Conservation (phyloP, 2,329 filamentous ascomycete species). For the Aspergillus calidoustus region DNA sequence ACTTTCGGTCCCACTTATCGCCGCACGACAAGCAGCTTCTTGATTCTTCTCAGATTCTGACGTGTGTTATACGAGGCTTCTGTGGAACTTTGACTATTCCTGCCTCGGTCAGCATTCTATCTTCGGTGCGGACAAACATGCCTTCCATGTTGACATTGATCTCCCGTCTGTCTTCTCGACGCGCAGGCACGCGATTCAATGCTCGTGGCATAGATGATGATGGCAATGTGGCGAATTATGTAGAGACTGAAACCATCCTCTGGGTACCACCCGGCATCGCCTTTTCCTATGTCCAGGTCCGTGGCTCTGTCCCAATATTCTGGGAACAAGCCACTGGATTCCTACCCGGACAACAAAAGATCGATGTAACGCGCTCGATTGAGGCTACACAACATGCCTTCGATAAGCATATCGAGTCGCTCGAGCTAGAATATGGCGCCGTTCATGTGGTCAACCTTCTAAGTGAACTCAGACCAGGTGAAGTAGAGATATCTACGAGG, state of each 20-base stretch:
- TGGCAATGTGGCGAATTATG: conserved; percentile 96
- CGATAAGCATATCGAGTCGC: conserved; percentile 88
- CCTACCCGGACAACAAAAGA: conserved; percentile 91
- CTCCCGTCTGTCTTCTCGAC: conserved; percentile 84
- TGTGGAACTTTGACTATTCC: conserved; percentile 86
- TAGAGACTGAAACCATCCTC: conserved; percentile 94
- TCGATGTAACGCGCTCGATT: conserved; percentile 81
- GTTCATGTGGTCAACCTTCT: conserved; percentile 92
- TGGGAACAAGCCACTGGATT: conserved; percentile 94
- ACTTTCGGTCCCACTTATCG: conserved; percentile 82
- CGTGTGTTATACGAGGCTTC: conserved; percentile 92
- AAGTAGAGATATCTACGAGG: conserved; percentile 78
- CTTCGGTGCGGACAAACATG: conserved; percentile 68
- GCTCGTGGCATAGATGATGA: conserved; percentile 97
- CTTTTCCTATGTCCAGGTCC: conserved; percentile 92
- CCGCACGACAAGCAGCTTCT: conserved; percentile 75
- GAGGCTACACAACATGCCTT: conserved; percentile 95
- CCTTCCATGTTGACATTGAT: conserved; percentile 88
- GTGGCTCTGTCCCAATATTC: conserved; percentile 92
- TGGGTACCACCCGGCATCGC: conserved; percentile 77
- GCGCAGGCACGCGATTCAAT: conserved; percentile 95
- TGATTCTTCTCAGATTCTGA: conserved; percentile 86
- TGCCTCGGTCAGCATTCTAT: conserved; percentile 72
- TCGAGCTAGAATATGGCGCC: conserved; percentile 85
- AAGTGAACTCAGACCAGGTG: conserved; percentile 85